phyloP scores from a whole-genome alignment of 805 yeast genomes.

The Spencermartinsiella europaea region DNA sequence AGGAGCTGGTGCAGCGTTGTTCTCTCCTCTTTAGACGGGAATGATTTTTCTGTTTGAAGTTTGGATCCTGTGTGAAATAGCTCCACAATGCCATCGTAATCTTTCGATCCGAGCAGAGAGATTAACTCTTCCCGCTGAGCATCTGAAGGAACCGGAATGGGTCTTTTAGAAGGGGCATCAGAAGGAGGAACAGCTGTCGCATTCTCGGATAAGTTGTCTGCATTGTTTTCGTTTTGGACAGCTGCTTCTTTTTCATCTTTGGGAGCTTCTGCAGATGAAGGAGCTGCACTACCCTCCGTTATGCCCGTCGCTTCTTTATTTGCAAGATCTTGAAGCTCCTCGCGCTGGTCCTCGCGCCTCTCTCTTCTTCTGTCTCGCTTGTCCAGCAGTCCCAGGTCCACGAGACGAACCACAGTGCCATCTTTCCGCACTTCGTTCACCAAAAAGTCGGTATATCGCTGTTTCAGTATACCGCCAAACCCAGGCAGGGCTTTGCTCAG shows the following conservation, averaged over 20 bases:
- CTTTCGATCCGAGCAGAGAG: slow-evolving; percentile 54
- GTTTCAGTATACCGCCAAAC: slow-evolving; percentile 76
- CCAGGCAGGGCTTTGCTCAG: slow-evolving; percentile 53
- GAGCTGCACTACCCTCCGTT: too few species aligned
- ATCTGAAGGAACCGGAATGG: slow-evolving; percentile 9
- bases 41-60: slow-evolving; percentile 51
- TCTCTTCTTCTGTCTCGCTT: slow-evolving; percentile 20
- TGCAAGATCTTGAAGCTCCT: slow-evolving; percentile 3
- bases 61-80: slow-evolving; percentile 51
- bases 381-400: slow-evolving; percentile 61
- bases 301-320: neutral
- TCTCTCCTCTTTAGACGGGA: slow-evolving; percentile 67
- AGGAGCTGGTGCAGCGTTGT: slow-evolving; percentile 73
- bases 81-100: slow-evolving; percentile 49
- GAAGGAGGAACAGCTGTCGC: neutral
- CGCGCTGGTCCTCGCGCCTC: slow-evolving; percentile 17
- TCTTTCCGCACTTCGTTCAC: slow-evolving; percentile 77
- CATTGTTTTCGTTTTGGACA: slow-evolving; percentile 22
- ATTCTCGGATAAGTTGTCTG: neutral
- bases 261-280: slow-evolving; percentile 9
- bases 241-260: slow-evolving; percentile 23
- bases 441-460: slow-evolving; percentile 85
- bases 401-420: slow-evolving; percentile 68
- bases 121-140: slow-evolving; percentile 36
- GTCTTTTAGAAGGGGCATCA: neutral